Evolutionary conservation across 1,284 basidiomycete species (phyloP), one percentile per base, ranked within the genome.

Genomic region (Boletus albobrunnescens): DNA sequence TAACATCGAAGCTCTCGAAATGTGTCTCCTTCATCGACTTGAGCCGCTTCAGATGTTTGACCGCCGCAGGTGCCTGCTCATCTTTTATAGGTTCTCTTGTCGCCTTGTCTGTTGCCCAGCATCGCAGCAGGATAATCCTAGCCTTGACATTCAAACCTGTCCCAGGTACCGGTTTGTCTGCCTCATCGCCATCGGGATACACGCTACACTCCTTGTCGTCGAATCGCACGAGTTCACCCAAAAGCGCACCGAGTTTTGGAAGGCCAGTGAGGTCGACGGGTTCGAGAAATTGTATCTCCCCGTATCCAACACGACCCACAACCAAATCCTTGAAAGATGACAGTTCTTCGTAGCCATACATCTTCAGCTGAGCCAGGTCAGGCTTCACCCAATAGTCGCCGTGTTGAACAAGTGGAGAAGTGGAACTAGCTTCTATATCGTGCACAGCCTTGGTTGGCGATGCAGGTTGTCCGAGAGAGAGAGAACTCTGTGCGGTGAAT

Each of bases 301-400:
- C 95, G 58, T 85, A 96, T 36, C 94, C 94, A 48, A 87, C 80
- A 27, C 96, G 85, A 9, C 94, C 93, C 33, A 96, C 93, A 22
- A 87, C 76, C 56, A 99, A 85, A 60, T 84, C 82, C 41, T 80
- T 69, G 59, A 85, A 84, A 19, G 78, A 68, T 14, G 78, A 76
- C 16, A 99, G 74, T 57, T 91, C 80, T 53, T 86, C 82, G 56
- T 85, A 82, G 30, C 84, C 79, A 41, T 79, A 72, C 46, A 79
- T 76, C 60, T 83, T 81, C 49, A 97, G 77, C 40, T 78, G 79
- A 24, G 78, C 71, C 47, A 96, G 68, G 47, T 83, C 78, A 8
- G 94, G 94, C 53, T 83, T 82, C 49, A 86, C 82, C 78, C 84
- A 96, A 70, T 97, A 97, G 54, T 95, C 90, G 32, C 93, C 93